These are phyloP conservation scores for Ganoderma multipileum DNA, from an alignment of 1,284 basidiomycete genomes.

Conservation along the genomic window DNA sequence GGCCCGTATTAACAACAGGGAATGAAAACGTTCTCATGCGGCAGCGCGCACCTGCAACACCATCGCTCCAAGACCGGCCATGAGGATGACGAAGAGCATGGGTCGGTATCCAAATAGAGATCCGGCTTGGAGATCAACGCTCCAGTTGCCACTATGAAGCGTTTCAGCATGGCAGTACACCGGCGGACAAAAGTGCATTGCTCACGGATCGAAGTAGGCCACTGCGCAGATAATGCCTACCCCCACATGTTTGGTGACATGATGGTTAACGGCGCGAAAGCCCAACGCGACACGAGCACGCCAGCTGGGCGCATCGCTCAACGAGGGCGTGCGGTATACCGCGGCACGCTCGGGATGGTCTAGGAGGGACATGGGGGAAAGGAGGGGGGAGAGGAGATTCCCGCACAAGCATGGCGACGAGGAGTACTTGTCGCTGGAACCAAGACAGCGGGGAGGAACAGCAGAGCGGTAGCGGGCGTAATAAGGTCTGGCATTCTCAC, in stretches of 20 bases:
- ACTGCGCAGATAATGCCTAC: slow-evolving; percentile 65
- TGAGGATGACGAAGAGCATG: slow-evolving; percentile 84
- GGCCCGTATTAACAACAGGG: not conserved
- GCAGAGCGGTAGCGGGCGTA: slow-evolving; percentile 35
- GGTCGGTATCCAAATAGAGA: slow-evolving; percentile 77
- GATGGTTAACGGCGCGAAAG: slow-evolving; percentile 43
- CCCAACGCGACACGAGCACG: slow-evolving; percentile 13
- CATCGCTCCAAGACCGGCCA: slow-evolving; percentile 84
- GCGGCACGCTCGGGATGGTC: slow-evolving; percentile 29
- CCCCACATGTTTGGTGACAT: slow-evolving; percentile 61
- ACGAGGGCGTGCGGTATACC: slow-evolving; percentile 20
- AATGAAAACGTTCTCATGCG: not conserved
- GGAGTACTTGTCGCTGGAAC: slow-evolving; percentile 35
- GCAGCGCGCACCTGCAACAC: slow-evolving; percentile 63
- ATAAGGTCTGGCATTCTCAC: slow-evolving; percentile 32
- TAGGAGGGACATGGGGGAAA: slow-evolving; percentile 30
- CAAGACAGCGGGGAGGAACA: slow-evolving; percentile 38
- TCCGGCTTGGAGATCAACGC: slow-evolving; percentile 76
- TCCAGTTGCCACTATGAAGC: slow-evolving; percentile 63
- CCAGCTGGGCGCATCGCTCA: slow-evolving; percentile 20
- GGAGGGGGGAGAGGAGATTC: slow-evolving; percentile 17
- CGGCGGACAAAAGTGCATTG: slow-evolving; percentile 12
- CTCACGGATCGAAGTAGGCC: slow-evolving; percentile 73
- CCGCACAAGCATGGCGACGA: slow-evolving; percentile 25
- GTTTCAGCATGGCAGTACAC: slow-evolving; percentile 12